Evolutionary conservation across 1,284 basidiomycete species (phyloP).

Genomic region (Cutaneotrichosporon sp.): DNA sequence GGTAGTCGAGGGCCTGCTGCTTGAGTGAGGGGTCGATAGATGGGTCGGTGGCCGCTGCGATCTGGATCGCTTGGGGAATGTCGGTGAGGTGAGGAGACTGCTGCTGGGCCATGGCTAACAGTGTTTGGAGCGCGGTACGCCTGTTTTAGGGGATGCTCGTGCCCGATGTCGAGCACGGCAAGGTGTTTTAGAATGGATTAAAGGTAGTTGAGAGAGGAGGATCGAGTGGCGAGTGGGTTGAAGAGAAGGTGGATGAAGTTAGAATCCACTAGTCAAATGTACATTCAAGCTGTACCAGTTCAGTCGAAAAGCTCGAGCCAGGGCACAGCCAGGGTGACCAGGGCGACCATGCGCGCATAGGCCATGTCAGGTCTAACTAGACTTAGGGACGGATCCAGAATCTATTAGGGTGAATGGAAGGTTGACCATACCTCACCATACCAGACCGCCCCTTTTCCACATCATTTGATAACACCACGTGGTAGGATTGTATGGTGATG

Average conservation of each 20-base stretch:
- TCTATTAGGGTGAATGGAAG: no score
- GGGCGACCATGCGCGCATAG: no score
- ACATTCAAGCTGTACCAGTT: no score
- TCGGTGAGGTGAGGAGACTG: slow-evolving; percentile 46
- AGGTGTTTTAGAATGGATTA: background rate
- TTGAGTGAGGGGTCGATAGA: slow-evolving; percentile 43
- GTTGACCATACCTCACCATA: no score
- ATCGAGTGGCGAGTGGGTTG: background rate
- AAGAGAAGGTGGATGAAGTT: background rate
- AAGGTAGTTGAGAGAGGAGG: background rate
- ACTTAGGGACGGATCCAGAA: background rate
- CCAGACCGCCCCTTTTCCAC: background rate
- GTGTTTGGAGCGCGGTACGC: slow-evolving; percentile 1
- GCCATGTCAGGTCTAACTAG: no score
- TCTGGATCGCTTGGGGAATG: slow-evolving; percentile 52
- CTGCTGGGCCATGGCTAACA: slow-evolving; percentile 27
- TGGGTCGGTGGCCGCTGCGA: slow-evolving; percentile 47
- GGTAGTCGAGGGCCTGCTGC: slow-evolving; percentile 51
- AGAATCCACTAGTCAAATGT: background rate
- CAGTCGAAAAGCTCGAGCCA: no score
- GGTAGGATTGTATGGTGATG: background rate
- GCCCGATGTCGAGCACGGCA: slow-evolving; percentile 9
- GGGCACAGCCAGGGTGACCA: no score
- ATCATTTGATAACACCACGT: background rate
- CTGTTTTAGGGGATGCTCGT: slow-evolving; percentile 5